Evolutionary conservation across 1,284 basidiomycete genomes (phyloP).

Genomic region (Dichomitus squalens): DNA sequence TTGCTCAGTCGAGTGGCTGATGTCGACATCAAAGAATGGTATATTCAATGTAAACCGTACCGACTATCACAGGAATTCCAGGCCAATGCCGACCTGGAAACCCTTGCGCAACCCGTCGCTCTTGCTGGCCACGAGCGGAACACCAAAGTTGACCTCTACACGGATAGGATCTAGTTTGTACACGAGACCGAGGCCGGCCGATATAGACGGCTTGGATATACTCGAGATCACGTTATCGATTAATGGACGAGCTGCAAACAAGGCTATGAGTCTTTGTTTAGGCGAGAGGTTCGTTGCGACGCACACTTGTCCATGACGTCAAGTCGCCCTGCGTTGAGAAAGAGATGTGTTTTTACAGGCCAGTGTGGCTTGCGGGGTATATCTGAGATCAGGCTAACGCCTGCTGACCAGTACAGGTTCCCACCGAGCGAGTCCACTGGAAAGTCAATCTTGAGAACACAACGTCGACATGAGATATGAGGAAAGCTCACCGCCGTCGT

Average conservation of each 20-base stretch:
- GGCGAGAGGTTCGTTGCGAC: slow-evolving; percentile 26
- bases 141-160: slow-evolving; percentile 90
- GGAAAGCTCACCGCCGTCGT: slow-evolving; percentile 66
- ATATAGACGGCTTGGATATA: slow-evolving; percentile 63
- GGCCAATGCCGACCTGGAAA: slow-evolving; percentile 89
- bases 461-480: neutral
- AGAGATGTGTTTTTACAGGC: slow-evolving; percentile 88
- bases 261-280: slow-evolving; percentile 13
- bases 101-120: slow-evolving; percentile 83
- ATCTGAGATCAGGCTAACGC: slow-evolving; percentile 80
- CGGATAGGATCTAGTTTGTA: slow-evolving; percentile 86
- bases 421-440: slow-evolving; percentile 85
- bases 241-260: slow-evolving; percentile 41
- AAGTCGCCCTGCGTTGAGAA: slow-evolving; percentile 88
- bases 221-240: slow-evolving; percentile 40
- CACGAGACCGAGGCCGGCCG: slow-evolving; percentile 88
- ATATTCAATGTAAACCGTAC: slow-evolving; percentile 19
- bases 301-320: slow-evolving; percentile 63
- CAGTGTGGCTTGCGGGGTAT: slow-evolving; percentile 81
- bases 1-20: neutral
- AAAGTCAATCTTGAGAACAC: neutral
- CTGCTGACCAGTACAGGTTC: slow-evolving; percentile 85
- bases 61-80: slow-evolving; percentile 72
- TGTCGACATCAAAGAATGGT: slow-evolving; percentile 9
- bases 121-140: slow-evolving; percentile 80